Evolutionary conservation across 148 eudicot species (phyloP), one percentile per base, ranked within the genome.

Genomic region (Heliamphora exappendiculata): DNA sequence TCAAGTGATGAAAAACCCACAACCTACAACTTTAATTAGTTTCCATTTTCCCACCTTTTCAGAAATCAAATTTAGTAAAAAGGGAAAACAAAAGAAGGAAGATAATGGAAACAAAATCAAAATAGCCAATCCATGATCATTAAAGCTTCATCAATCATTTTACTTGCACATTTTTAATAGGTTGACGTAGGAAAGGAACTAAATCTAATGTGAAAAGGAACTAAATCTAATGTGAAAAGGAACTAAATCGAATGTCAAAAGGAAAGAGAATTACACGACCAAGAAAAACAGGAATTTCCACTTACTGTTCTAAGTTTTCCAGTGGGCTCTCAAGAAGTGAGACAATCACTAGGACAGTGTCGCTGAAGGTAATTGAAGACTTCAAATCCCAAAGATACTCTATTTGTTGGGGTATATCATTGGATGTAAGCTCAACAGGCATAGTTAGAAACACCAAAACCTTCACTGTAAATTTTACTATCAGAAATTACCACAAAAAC

Each of bases 361-460:
- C 81, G 42, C 98, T 93, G 37, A 31, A 80, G 9, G 94, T 87
- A 59, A 96, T 82, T 44, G 90, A 85, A 68, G 86, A 77, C 81
- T 93, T 96, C 75, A 93, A 79, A 36, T 78, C 87, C 98, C 99
- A 93, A 16, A 96, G 87, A 74, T 85, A 85, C 78, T 96, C 99
- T 44, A 89, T 75, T 88, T 96, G 99, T 72, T 89, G 91, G 55
- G 88, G 84, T 75, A 83, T 85, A 73, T 93, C 97, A 80, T 81
- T 81, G 8, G 99, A 93, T 20, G 84, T 42, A 29, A 82, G 83
- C 80, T 96, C 98, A 42, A 96, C 37, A 22, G 99, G 99, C 98
- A 96, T 96, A 20, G 94, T 92, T 41, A 93, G 88, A 80, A 96
- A 96, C 79, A 96, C 99, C 89, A 96, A 78, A 51, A 93, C 91